Conservation (phyloP, 1,139 yeast genomes). For the Nematodospora anomalae region DNA sequence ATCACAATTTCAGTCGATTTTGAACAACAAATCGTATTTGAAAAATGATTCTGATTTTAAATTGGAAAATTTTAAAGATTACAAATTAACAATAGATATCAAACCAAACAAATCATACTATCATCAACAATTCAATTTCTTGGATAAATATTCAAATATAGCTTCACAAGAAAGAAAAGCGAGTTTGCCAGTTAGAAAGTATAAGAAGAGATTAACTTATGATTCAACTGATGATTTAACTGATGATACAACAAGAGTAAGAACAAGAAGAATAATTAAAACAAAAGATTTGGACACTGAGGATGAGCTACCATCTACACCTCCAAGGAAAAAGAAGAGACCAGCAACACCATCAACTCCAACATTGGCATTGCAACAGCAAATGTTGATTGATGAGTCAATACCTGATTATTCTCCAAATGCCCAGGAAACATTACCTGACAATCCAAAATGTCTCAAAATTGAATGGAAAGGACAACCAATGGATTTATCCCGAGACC, state of each 20-base stretch:
- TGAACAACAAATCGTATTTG: slow-evolving; percentile 7
- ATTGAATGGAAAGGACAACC: slow-evolving; percentile 99
- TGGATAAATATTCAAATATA: slow-evolving; percentile 47
- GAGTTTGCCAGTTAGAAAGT: slow-evolving; percentile 26
- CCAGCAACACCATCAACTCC: slow-evolving; percentile 15
- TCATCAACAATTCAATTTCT: slow-evolving; percentile 47
- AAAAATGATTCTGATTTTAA: slow-evolving; percentile 39
- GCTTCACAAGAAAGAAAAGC: slow-evolving; percentile 21
- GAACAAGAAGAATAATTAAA: slow-evolving; percentile 58
- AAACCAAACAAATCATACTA: slow-evolving; percentile 44
- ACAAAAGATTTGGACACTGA: slow-evolving; percentile 19
- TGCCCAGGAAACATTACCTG: slow-evolving; percentile 57
- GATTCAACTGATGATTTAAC: slow-evolving; percentile 25
- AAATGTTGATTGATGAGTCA: slow-evolving; percentile 53
- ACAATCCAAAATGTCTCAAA: slow-evolving; percentile 65
- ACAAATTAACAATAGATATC: slow-evolving; percentile 51
- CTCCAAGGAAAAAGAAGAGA: slow-evolving; percentile 30
- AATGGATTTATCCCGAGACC: slow-evolving; percentile 83
- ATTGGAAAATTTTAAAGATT: slow-evolving; percentile 46
- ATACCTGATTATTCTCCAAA: slow-evolving; percentile 78
- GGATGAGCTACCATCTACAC: slow-evolving; percentile 19
- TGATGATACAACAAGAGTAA: slow-evolving; percentile 42
- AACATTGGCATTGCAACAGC: slow-evolving; percentile 43
- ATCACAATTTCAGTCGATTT: slow-evolving; percentile 27
- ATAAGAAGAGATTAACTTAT: slow-evolving; percentile 29